Conservation (phyloP, 2,329 filamentous ascomycete genomes). For the Ceratocystis cacaofunesta region DNA sequence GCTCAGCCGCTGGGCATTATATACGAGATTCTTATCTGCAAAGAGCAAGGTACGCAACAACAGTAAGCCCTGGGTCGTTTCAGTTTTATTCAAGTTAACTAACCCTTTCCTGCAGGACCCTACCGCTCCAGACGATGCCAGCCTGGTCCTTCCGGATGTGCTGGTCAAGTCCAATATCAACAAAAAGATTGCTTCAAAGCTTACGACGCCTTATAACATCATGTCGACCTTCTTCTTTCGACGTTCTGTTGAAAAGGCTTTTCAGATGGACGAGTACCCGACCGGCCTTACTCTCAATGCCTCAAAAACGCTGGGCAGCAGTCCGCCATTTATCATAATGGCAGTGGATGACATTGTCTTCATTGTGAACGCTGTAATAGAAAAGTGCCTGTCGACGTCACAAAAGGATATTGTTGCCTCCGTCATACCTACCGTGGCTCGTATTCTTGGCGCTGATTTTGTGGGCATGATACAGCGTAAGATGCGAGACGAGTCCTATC, state of each 20-base stretch:
- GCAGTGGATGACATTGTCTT: conserved; percentile 99
- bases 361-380: conserved; percentile 83
- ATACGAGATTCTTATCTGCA: conserved; percentile 71
- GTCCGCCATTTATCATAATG: conserved; percentile 81
- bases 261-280: conserved; percentile 86
- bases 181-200: conserved; percentile 59
- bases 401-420: conserved; percentile 64
- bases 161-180: conserved; percentile 64
- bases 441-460: conserved; percentile 77
- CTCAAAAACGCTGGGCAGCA: conserved; percentile 55
- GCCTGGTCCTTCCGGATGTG: conserved; percentile 55
- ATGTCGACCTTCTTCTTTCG: conserved; percentile 97
- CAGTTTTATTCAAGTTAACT: conserved; percentile 15
- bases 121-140: conserved; percentile 35
- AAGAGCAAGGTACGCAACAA: conserved; percentile 62
- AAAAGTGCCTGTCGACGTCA: conserved; percentile 73
- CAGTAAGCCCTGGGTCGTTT: not conserved
- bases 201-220: conserved; percentile 69
- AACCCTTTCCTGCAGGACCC: conserved; percentile 30
- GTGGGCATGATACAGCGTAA: conserved; percentile 94
- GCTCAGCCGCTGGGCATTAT: conserved; percentile 85
- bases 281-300: conserved; percentile 62
- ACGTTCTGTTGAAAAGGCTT: conserved; percentile 89
- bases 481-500: conserved; percentile 93
- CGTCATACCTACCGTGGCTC: conserved; percentile 62